Base-by-base conservation (phyloP, 2,329 filamentous ascomycete genomes). In the Claviceps humidiphila region DNA sequence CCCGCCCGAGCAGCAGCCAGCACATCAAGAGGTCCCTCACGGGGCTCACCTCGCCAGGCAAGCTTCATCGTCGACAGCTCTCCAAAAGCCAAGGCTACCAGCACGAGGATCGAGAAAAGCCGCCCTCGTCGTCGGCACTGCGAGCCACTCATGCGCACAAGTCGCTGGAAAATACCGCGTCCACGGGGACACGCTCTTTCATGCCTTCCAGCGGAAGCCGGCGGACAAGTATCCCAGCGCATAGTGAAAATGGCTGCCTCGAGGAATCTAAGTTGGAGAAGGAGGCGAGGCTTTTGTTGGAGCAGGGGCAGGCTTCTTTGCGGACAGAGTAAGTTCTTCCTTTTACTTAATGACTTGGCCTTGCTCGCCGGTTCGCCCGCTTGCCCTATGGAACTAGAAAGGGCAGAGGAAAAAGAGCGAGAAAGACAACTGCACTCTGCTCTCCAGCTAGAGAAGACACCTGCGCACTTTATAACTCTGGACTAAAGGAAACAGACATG, bases 1-100 rank as follows among this genome's bases (percentile, higher is more conserved):
- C 55, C 30, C 60, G 59, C 51, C 56, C 60, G 26, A 59, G 58
- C 61, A 58, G 61, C 64, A 72, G 72, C 54, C 78, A 79, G 58
- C 75, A 77, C 58, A 68, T 80, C 54, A 75, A 71, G 55, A 73
- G 76, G 38, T 82, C 80, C 47, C 71, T 80, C 54, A 74, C 73
- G 45, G 77, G 80, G 57, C 59, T 78, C 50, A 69, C 75, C 24
- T 71, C 74, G 39, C 74, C 76, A 22, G 66, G 70, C 54, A 70
- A 66, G 53, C 64, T 69, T 56, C 58, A 60, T 63, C 70, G 72
- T 47, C 63, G 64, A n/a, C 65, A 64, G 6, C 46, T 47, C 41
- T 57, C 59, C 62, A 70, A 72, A 43, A 60, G 60, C 50, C 59
- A 60, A 51, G 58, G 55, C 22, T 56, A 53, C 53, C 59, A 54